These are phyloP conservation scores for Agaricus subrufescens DNA, from an alignment of 768 basidiomycete genomes.

Conservation along the genomic window DNA sequence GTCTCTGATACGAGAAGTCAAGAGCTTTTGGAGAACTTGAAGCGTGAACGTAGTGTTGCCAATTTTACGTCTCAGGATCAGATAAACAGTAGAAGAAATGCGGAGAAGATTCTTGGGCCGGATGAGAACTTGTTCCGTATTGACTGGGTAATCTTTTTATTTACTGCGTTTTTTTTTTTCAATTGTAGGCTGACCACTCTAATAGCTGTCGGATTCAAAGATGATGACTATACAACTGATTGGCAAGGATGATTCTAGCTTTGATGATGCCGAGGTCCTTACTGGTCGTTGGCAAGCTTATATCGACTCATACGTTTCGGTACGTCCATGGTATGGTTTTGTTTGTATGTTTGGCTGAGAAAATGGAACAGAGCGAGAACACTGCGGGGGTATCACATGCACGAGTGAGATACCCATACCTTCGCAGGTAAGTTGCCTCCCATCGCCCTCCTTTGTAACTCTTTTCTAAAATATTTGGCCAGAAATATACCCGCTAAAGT, in stretches of 20 bases:
- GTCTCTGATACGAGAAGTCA: constrained; percentile 67
- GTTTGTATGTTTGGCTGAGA: background rate
- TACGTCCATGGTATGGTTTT: constrained; percentile 23
- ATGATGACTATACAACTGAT: constrained; percentile 70
- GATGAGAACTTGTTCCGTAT: constrained; percentile 79
- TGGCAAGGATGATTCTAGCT: constrained; percentile 72
- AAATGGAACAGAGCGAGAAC: constrained; percentile 42
- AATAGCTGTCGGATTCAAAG: constrained; percentile 60
- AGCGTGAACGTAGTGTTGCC: constrained; percentile 56
- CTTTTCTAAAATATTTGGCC: background rate
- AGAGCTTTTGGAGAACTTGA: constrained; percentile 66
- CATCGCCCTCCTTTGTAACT: background rate
- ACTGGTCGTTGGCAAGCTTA: constrained; percentile 79
- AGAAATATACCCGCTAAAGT: constrained; percentile 37
- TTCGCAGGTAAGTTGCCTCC: constrained; percentile 48
- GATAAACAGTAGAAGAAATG: constrained; percentile 59
- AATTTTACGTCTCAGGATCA: constrained; percentile 68
- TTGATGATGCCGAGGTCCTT: constrained; percentile 72
- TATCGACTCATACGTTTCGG: constrained; percentile 71
- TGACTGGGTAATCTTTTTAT: constrained; percentile 57
- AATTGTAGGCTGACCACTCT: background rate
- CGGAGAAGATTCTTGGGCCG: constrained; percentile 66
- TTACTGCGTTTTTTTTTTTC: background rate
- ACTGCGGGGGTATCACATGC: constrained; percentile 47
- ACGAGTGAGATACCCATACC: constrained; percentile 54